A percentile compares a stretch with the other conserved stretches of the same genome.
phyloP scores from a whole-genome alignment of 805 yeast species.

The Saturnispora mendoncae region DNA sequence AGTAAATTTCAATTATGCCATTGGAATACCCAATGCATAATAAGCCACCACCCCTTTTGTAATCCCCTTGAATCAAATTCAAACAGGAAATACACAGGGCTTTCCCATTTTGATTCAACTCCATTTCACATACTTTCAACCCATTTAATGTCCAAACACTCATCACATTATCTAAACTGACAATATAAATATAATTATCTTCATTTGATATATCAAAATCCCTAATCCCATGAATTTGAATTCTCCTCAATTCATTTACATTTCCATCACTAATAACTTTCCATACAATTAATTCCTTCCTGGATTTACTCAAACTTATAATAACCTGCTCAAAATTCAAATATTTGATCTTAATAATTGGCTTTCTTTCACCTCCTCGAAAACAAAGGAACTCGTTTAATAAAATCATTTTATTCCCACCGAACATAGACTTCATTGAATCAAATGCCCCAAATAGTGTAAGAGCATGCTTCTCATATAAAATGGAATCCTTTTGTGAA shows the following conservation, averaged over 20 bases:
- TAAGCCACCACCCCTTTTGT: not conserved
- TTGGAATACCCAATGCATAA: not conserved
- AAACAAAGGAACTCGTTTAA: conserved; percentile 47
- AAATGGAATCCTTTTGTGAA: conserved; percentile 20
- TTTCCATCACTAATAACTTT: conserved; percentile 46
- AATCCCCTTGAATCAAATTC: no score
- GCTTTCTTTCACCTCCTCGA: conserved; percentile 50
- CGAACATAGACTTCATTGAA: conserved; percentile 11
- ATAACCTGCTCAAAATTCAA: conserved; percentile 47
- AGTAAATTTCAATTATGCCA: not conserved
- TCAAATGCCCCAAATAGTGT: not conserved
- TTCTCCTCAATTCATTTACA: conserved; percentile 31
- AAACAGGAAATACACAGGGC: not conserved
- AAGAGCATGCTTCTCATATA: not conserved
- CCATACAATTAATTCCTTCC: conserved; percentile 51
- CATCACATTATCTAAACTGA: conserved; percentile 46
- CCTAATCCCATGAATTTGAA: conserved; percentile 8
- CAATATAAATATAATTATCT: conserved; percentile 27
- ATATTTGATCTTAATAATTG: conserved; percentile 28
- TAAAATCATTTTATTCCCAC: conserved; percentile 46
- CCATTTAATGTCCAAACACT: conserved; percentile 19
- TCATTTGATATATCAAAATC: conserved; percentile 32
- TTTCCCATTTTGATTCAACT: no score
- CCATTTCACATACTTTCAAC: not conserved
- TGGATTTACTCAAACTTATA: conserved; percentile 45